phyloP scores from a whole-genome alignment of 768 basidiomycete genomes.

The Lepiota venenata region DNA sequence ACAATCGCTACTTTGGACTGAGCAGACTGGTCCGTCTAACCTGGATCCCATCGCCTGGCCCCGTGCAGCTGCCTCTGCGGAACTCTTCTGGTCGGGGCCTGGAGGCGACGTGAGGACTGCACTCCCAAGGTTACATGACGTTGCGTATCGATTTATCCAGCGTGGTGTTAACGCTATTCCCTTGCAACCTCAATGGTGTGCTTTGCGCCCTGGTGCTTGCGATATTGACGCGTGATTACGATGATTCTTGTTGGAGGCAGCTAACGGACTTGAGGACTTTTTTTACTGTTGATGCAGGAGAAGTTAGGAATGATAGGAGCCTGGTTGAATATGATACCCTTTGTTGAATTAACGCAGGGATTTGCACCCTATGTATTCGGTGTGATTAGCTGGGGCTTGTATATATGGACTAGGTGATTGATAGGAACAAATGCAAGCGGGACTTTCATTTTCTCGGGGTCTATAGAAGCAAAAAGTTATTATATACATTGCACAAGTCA shows the following conservation, averaged over 20 bases:
- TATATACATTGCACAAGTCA: neutral
- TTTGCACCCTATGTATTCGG: too few species aligned
- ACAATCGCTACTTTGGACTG: constrained; percentile 70
- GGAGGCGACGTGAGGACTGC: constrained; percentile 45
- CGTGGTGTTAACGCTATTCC: constrained; percentile 58
- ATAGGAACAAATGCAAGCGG: too few species aligned
- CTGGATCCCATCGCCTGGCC: constrained; percentile 72
- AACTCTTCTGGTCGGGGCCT: constrained; percentile 70
- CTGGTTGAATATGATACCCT: too few species aligned
- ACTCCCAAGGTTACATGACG: constrained; percentile 64
- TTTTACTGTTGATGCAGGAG: neutral
- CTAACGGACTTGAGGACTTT: neutral
- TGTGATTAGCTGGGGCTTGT: too few species aligned
- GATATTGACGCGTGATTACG: constrained; percentile 38
- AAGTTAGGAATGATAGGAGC: neutral
- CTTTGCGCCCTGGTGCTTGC: constrained; percentile 55
- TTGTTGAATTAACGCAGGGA: too few species aligned
- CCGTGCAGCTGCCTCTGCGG: constrained; percentile 65
- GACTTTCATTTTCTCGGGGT: too few species aligned
- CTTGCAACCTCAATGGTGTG: constrained; percentile 75
- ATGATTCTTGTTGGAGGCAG: neutral
- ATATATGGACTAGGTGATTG: too few species aligned
- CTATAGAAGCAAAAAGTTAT: neutral
- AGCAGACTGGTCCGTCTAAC: constrained; percentile 65
- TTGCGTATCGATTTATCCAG: constrained; percentile 56